A percentile compares a stretch with the other conserved stretches of the same genome.
Evolutionary conservation across 306 rosid species (phyloP).

Genomic region (Corylus heterophylla): DNA sequence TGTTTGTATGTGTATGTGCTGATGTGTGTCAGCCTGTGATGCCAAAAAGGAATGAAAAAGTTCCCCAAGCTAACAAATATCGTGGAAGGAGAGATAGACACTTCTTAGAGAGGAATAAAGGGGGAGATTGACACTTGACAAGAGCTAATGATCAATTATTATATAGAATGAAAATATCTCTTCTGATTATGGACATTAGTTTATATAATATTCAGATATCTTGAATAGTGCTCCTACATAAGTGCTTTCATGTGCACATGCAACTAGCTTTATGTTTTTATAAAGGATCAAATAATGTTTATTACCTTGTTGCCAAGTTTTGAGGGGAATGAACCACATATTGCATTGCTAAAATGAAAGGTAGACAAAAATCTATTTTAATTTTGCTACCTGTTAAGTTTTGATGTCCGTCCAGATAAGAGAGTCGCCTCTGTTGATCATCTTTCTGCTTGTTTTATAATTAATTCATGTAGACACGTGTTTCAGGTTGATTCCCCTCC

Average conservation of each 20-base stretch:
- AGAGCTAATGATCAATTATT: too few species aligned
- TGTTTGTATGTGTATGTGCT: neutral
- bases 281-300: neutral
- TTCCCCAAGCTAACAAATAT: neutral
- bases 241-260: neutral
- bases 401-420: neutral
- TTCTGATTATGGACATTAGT: neutral
- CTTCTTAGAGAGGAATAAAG: neutral
- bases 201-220: neutral
- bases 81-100: neutral
- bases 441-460: neutral
- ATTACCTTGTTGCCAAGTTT: neutral
- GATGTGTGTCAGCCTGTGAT: neutral
- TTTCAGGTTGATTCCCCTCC: neutral
- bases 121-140: neutral
- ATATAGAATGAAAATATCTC: too few species aligned
- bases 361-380: neutral
- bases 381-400: neutral
- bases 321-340: neutral
- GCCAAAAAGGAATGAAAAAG: neutral
- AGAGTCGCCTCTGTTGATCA: too few species aligned
- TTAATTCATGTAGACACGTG: neutral
- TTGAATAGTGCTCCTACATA: neutral
- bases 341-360: neutral
- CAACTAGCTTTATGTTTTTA: constrained; percentile 3